Evolutionary conservation across 2,329 filamentous ascomycete genomes (phyloP), one percentile per base, ranked within the genome.

Genomic region (Penicillium decumbens): DNA sequence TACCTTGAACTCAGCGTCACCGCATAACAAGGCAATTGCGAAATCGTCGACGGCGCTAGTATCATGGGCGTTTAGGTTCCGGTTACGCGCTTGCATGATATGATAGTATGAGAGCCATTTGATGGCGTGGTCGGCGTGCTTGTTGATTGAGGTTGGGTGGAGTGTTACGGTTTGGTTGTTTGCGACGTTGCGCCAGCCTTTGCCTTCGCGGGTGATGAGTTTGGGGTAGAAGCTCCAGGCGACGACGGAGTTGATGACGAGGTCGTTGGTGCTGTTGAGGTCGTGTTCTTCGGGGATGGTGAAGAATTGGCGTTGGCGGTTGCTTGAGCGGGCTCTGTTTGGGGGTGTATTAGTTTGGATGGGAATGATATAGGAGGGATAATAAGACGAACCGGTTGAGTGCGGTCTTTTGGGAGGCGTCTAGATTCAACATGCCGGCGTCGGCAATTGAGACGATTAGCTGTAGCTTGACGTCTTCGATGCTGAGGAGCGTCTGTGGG

Each of bases 171-270:
- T 80, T 69, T 97, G 92, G 66, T 95, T 96, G 72, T 95, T 97
- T 45, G 88, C 84, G 51, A 96, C 84, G 59, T 96, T 97, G 47
- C 91, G 85, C 78, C 91, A 87, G 10, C 88, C 89, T 73, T 90
- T 95, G 43, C 82, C 83, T 62, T 97, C 91, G 48, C 87, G 83
- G 24, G 87, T 82, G 3, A 97, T 79, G 13, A 98, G 80, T 63
- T 95, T 96, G 0, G 93, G 93, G 64, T 98, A 97, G 74, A 98
- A 95, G 45, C 89, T 91, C 82, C 89, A 95, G 0, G 90, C 88
- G 59, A 96, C 87, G 37, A 96, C 87, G 0, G 90, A 87, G 52
- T 85, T 82, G 5, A 89, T 79, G 23, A 96, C 77, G 1, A 84
- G 62, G 58, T 98, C 91, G 54, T 95, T 92, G 47, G 85, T 80